Evolutionary conservation across 371 early-diverging fungal genomes (phyloP), one percentile per base, ranked within the genome.

Genomic region (Choanephora cucurbitarum): DNA sequence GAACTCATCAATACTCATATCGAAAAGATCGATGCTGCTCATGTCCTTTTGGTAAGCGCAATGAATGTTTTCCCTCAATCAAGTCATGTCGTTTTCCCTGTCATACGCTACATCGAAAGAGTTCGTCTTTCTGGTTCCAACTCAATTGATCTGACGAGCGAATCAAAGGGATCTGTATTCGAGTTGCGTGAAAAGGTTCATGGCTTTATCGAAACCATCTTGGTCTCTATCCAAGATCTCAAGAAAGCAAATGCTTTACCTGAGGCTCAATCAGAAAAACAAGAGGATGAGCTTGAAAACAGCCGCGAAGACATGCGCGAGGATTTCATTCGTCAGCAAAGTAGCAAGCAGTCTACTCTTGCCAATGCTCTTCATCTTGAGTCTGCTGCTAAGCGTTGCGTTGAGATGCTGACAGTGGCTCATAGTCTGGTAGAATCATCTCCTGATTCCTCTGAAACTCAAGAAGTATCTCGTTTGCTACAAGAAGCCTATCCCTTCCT

Each of bases 401-500:
- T 73, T 4, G 70, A 68, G 11, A 52, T 68, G 3, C 57, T 78
- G 44, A 64, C 62, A 0, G 47, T 55, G 19, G 62, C 62, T 24
- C 67, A 69, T 40, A 24, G 49, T n/a, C 28, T 74, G 9, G 45
- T 57, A 15, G 22, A 7, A 28, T 28, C 41, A 31, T 51, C 33
- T 14, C 19, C 23, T 22, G 19, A 21, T 7, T 33, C 41, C 9
- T 37, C 48, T 13, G 37, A 57, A 3, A 17, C 43, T 0, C 39
- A 48, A 8, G 69, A 76, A 31, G 55, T 59, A 0, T 60, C 67
- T 33, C 41, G 57, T 42, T 60, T 81, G 37, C 62, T 81, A 15
- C 78, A 76, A 49, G 79, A 80, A 44, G 46, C 72, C 1, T 79
- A 77, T 53, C 86, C 86, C 17, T 85, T 90, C 60, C 57, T 91